Conservation (phyloP, 129 eudicot genomes). For the Lactuca saligna region DNA sequence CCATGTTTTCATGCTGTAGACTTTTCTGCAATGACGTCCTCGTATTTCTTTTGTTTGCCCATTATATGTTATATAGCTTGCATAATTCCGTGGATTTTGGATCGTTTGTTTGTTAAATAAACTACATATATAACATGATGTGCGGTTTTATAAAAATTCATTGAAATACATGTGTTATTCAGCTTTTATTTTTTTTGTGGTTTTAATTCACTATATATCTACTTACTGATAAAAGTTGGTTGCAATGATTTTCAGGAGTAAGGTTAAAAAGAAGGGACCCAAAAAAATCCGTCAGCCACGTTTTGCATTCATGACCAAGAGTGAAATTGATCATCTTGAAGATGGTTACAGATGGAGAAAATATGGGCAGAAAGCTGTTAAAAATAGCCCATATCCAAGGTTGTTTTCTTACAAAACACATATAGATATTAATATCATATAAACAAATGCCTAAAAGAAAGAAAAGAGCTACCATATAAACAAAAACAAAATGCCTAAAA, state of each 20-base stretch:
- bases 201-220: neutral
- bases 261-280: conserved; percentile 61
- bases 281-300: conserved; percentile 76
- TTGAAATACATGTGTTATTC: neutral
- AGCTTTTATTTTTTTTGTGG: neutral
- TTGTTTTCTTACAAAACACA: conserved; percentile 10
- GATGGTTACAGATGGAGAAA: conserved; percentile 98
- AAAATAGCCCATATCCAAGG: conserved; percentile 98
- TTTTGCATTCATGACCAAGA: conserved; percentile 87
- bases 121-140: neutral
- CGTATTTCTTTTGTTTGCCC: neutral
- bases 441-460: too few relatives aligned
- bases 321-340: conserved; percentile 93
- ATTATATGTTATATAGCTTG: too few relatives aligned
- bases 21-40: neutral
- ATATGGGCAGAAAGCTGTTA: conserved; percentile 96
- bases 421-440: too few relatives aligned
- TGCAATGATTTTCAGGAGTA: conserved; percentile 51
- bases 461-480: too few relatives aligned
- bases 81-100: too few relatives aligned
- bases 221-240: conserved; percentile 21
- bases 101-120: too few relatives aligned
- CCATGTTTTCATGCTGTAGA: neutral
- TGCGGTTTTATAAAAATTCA: neutral
- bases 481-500: too few relatives aligned